phyloP scores from a whole-genome alignment of 176 grass and related monocot species.

The Oropetium thomaeum region DNA sequence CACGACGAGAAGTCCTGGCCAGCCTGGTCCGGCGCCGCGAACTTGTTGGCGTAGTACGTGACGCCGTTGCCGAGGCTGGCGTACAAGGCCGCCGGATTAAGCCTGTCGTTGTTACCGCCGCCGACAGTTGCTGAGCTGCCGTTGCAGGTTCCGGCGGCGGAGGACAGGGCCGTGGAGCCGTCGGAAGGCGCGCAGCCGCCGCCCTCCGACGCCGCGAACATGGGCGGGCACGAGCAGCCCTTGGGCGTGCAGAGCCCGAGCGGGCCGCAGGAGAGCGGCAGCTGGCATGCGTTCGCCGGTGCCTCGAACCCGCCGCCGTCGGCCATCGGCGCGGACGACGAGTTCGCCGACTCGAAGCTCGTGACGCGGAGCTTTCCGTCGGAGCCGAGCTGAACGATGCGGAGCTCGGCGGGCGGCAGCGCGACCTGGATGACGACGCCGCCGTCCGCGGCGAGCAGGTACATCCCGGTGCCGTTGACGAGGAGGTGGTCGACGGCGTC shows the following conservation, averaged over 20 bases:
- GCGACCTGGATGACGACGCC: constrained; percentile 30
- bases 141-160: constrained; percentile 25
- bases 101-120: not conserved
- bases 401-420: constrained; percentile 29
- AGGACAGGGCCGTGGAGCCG: constrained; percentile 22
- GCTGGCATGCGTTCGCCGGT: constrained; percentile 42
- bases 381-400: constrained; percentile 35
- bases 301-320: constrained; percentile 32
- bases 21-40: constrained; percentile 28
- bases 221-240: constrained; percentile 52
- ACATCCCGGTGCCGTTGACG: constrained; percentile 53
- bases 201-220: constrained; percentile 40
- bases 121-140: not conserved
- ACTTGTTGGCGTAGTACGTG: constrained; percentile 59
- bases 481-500: constrained; percentile 39
- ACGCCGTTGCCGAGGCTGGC: constrained; percentile 42
- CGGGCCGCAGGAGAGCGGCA: constrained; percentile 60
- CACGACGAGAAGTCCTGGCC: constrained; percentile 45
- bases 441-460: constrained; percentile 44
- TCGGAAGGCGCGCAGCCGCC: constrained; percentile 54
- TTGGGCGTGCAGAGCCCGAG: constrained; percentile 55
- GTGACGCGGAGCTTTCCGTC: constrained; percentile 46
- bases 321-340: constrained; percentile 30
- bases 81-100: constrained; percentile 20
- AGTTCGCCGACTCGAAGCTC: constrained; percentile 44